Conservation (phyloP, 441 rosid species). For the Populus hybrid region DNA sequence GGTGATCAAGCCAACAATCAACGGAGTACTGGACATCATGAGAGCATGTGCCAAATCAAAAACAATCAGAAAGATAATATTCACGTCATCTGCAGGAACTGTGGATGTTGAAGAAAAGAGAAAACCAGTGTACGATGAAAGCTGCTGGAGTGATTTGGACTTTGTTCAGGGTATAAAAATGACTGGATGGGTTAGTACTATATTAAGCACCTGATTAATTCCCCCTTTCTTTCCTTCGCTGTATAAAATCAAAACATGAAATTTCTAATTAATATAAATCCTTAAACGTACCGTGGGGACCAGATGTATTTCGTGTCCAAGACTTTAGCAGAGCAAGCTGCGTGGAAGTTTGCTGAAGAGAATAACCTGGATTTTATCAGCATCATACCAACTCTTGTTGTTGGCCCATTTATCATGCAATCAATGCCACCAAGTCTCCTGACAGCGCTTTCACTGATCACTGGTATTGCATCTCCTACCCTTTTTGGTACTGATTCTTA, state of each 20-base stretch:
- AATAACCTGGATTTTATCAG: constrained; percentile 65
- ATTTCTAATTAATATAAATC: neutral
- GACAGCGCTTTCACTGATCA: constrained; percentile 71
- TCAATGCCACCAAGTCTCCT: constrained; percentile 90
- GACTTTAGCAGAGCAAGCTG: constrained; percentile 79
- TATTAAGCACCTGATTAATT: neutral
- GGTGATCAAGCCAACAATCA: constrained; percentile 79
- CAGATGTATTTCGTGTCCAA: constrained; percentile 92
- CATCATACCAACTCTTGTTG: constrained; percentile 77
- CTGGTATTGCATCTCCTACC: constrained; percentile 31
- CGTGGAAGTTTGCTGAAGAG: constrained; percentile 75
- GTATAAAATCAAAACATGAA: neutral
- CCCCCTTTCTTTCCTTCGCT: too few relatives aligned
- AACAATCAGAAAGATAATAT: constrained; percentile 53
- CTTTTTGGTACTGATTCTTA: neutral
- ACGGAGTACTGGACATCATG: constrained; percentile 71
- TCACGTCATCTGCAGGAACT: constrained; percentile 94
- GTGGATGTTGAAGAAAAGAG: constrained; percentile 63
- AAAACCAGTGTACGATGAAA: constrained; percentile 55
- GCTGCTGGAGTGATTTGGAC: constrained; percentile 73
- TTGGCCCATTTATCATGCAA: constrained; percentile 79
- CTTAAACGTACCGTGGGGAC: neutral
- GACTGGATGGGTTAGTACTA: constrained; percentile 84
- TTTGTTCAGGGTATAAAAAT: constrained; percentile 56
- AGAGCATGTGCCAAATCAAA: constrained; percentile 74